Conservation (phyloP, 176 grass and related monocot species). For the Triticum dicoccoides region DNA sequence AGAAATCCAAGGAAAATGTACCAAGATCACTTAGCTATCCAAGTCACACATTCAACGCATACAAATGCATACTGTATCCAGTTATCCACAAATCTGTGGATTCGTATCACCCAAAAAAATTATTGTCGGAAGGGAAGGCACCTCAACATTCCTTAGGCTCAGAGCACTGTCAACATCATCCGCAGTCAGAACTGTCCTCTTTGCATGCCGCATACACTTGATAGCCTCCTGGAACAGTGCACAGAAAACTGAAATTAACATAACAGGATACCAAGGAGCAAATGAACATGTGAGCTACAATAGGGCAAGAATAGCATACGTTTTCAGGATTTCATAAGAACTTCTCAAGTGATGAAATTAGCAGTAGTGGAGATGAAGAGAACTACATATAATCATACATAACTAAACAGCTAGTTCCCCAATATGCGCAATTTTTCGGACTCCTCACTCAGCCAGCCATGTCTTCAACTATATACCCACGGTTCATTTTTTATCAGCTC, state of each 20-base stretch:
- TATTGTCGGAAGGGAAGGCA: constrained; percentile 6
- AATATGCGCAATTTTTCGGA: neutral
- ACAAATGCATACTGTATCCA: neutral
- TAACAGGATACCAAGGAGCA: neutral
- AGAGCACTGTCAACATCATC: constrained; percentile 94
- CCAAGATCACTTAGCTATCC: neutral
- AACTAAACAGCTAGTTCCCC: neutral
- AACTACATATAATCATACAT: neutral
- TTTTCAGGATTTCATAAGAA: neutral
- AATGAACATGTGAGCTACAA: neutral
- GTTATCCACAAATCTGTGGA: neutral
- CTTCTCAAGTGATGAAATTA: neutral
- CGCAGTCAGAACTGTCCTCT: constrained; percentile 65
- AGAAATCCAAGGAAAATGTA: neutral
- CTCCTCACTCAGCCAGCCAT: neutral
- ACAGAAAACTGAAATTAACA: constrained; percentile 1
- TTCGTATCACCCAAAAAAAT: neutral
- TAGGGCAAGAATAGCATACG: neutral
- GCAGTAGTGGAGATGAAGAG: neutral
- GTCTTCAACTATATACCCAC: neutral
- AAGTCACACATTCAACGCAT: neutral
- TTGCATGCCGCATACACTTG: constrained; percentile 96
- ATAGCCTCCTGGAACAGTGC: constrained; percentile 68
- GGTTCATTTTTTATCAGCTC: neutral
- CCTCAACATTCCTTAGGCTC: constrained; percentile 92